Evolutionary conservation across 108 stramenopile genomes (phyloP), one percentile per base, ranked within the genome.

Genomic region (Asterionellopsis glacialis): DNA sequence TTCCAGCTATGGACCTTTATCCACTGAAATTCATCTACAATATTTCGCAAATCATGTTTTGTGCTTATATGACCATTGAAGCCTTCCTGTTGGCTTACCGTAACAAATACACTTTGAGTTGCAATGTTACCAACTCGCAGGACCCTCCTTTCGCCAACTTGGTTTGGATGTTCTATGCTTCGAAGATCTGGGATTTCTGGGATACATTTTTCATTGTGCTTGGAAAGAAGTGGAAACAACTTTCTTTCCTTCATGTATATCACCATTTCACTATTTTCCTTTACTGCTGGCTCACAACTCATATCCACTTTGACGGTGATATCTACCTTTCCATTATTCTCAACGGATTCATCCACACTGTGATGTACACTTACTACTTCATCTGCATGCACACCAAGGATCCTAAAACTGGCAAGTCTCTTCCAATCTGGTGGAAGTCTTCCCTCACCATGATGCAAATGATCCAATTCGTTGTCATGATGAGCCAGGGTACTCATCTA

Each of bases 291-390:
- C 70, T 98, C 66, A 98, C 96, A 66, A 67, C 84, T 22, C 88
- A 88, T 56, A 78, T 93, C 22, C 72, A 82, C 58, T 97, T 95
- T 63, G 96, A 98, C 66, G 95, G 97, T 55, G 98, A 98, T 68
- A 83, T 98, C 49, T 99, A 82, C 76, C 72, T 98, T 24, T 97
- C 98, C 61, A 91, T 98, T 60, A 64, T 94, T 18, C 73, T 98
- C 43, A 99, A 99, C 68, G 95, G 97, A 45, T 94, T 96, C 79
- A 98, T 99, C 70, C 99, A 99, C 80, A 95, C 96, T 14, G 92
- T 99, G 67, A 98, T 99, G 97, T 99, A 99, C 95, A 96, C 96
- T 1, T 99, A 99, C 80, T 99, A 98, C 94, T 98, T 97, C 69
- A 95, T 97, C 52, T 94, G 93, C 80, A 94, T 98, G 95, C 97